phyloP scores from a whole-genome alignment of 2,329 filamentous ascomycete species.

The Cytospora chrysosperma region DNA sequence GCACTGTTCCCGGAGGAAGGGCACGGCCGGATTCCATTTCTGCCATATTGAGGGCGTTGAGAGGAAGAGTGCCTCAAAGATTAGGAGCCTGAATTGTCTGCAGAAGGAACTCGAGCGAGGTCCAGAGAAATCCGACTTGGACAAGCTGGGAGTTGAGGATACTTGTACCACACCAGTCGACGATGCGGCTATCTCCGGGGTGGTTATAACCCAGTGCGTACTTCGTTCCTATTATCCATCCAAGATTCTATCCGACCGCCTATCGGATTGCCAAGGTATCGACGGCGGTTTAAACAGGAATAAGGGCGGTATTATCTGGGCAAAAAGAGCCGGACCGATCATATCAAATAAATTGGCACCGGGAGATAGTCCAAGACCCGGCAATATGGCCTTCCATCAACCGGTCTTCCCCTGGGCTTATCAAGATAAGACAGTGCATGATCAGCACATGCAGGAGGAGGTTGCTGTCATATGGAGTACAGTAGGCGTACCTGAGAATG shows the following conservation, averaged over 20 bases:
- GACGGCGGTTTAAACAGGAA: neutral
- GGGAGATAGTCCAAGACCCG: neutral
- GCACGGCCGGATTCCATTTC: neutral
- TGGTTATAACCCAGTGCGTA: neutral
- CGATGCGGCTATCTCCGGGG: neutral
- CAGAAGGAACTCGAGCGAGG: neutral
- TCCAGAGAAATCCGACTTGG: neutral
- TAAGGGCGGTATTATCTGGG: neutral
- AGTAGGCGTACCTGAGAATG: neutral
- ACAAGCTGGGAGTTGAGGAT: neutral
- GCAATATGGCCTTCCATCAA: neutral
- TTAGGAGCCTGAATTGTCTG: neutral
- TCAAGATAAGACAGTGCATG: neutral
- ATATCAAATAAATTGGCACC: neutral
- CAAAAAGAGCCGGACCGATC: neutral
- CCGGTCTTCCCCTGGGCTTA: neutral
- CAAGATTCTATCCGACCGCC: neutral
- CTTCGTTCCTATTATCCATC: neutral
- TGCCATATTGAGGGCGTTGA: neutral
- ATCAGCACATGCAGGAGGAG: neutral
- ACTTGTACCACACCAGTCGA: neutral
- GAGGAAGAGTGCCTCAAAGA: neutral
- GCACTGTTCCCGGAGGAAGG: constrained; percentile 38
- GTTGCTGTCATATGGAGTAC: neutral
- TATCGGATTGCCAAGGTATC: neutral